These are phyloP conservation scores for Fraxinus paxiana DNA, from an alignment of 305 asterid species.

Conservation along the genomic window DNA sequence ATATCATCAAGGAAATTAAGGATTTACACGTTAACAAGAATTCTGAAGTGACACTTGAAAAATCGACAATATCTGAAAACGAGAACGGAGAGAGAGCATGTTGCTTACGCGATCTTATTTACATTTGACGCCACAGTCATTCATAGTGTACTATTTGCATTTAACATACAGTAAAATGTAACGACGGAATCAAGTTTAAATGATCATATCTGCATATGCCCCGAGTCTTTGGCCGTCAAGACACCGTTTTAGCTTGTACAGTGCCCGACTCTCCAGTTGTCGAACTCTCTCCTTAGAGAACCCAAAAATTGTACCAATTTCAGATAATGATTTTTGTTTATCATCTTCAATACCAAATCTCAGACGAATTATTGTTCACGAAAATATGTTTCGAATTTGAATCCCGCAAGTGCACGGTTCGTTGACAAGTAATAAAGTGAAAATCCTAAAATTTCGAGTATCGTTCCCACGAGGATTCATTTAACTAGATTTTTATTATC, in stretches of 20 bases:
- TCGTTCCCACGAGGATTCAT: too few relatives aligned
- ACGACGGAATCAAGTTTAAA: conserved; percentile 26
- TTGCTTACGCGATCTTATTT: neutral
- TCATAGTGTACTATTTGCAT: neutral
- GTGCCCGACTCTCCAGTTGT: conserved; percentile 44
- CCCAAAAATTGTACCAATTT: conserved; percentile 65
- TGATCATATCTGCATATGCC: conserved; percentile 56
- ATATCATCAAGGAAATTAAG: too few relatives aligned
- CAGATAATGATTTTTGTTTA: conserved; percentile 54
- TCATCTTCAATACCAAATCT: conserved; percentile 72
- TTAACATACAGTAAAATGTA: conserved; percentile 2
- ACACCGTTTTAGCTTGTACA: conserved; percentile 51
- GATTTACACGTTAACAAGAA: too few relatives aligned
- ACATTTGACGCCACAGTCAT: neutral
- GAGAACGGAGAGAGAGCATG: neutral
- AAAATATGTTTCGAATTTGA: too few relatives aligned
- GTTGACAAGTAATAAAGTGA: too few relatives aligned
- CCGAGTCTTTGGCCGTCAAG: conserved; percentile 57
- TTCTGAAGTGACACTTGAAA: too few relatives aligned
- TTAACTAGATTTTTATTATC: too few relatives aligned
- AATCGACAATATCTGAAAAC: too few relatives aligned
- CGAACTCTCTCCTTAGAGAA: conserved; percentile 57
- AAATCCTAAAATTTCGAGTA: too few relatives aligned
- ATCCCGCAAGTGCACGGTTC: too few relatives aligned
- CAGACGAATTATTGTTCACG: conserved; percentile 54